These are phyloP conservation scores for Diaporthe sp. DNA, from an alignment of 2,329 filamentous ascomycete genomes.

Conservation along the genomic window DNA sequence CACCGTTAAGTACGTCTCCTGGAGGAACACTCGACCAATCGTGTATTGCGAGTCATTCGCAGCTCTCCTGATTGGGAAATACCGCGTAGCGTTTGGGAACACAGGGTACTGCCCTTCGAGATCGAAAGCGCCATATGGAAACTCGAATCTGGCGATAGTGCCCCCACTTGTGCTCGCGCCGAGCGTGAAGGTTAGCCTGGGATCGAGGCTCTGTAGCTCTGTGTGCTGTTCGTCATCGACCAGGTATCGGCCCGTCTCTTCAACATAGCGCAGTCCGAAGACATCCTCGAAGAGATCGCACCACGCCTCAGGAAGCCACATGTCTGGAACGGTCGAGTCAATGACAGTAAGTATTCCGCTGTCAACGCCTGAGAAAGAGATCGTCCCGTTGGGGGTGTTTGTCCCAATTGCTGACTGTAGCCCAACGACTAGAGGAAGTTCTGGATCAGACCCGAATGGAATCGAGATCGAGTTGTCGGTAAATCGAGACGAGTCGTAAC, in stretches of 20 bases:
- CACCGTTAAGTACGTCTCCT: constrained; percentile 19
- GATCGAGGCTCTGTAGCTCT: not conserved
- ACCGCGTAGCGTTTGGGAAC: constrained; percentile 12
- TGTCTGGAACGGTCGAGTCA: constrained; percentile 17
- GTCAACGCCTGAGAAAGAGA: constrained; percentile 7
- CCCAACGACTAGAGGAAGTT: constrained; percentile 15
- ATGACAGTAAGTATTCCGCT: constrained; percentile 5
- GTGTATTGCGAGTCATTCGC: constrained; percentile 20
- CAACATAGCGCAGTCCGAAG: constrained; percentile 8
- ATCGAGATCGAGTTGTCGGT: constrained; percentile 1
- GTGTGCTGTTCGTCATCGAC: constrained; percentile 8
- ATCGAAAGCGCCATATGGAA: constrained; percentile 20
- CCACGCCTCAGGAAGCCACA: constrained; percentile 18
- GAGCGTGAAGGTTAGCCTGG: constrained; percentile 17
- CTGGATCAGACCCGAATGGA: constrained; percentile 15
- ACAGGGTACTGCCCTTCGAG: constrained; percentile 17
- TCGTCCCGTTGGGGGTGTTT: constrained; percentile 6
- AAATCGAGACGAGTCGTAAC: constrained; percentile 19
- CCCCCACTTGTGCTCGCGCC: constrained; percentile 6
- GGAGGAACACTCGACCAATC: constrained; percentile 20
- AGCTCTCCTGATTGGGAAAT: constrained; percentile 16
- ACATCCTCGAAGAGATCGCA: constrained; percentile 15
- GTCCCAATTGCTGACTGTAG: constrained; percentile 16
- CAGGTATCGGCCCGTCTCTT: constrained; percentile 16
- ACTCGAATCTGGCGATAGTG: not conserved